A percentile compares a stretch with the other conserved stretches of the same genome.
These are phyloP conservation scores for Tuber melanosporum DNA, from an alignment of 495 filamentous ascomycete genomes.

Conservation along the genomic window DNA sequence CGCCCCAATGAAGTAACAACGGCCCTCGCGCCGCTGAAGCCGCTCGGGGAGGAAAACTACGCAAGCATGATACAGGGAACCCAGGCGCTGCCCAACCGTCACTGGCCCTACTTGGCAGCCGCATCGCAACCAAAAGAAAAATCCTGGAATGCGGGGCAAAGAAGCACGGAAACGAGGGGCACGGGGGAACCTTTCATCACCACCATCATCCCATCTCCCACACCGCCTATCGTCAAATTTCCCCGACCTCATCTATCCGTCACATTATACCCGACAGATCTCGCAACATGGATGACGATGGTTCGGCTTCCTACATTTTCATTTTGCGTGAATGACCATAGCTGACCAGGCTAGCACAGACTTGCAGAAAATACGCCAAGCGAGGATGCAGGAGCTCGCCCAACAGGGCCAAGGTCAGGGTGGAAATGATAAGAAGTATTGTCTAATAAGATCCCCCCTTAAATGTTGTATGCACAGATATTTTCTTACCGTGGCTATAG, in stretches of 20 bases:
- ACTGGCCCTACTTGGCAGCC: too few relatives aligned
- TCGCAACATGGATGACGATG: slow-evolving; percentile 35
- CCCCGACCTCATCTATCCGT: background rate
- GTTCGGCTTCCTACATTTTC: slow-evolving; percentile 16
- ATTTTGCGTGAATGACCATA: background rate
- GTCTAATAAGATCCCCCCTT: slow-evolving; percentile 3
- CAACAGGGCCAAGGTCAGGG: slow-evolving; percentile 28
- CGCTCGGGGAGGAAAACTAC: background rate
- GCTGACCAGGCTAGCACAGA: slow-evolving; percentile 17
- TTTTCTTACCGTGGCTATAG: slow-evolving; percentile 2
- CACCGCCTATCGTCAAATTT: background rate
- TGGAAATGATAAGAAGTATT: slow-evolving; percentile 29
- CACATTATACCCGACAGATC: background rate
- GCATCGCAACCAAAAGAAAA: background rate
- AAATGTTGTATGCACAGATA: background rate
- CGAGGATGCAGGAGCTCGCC: slow-evolving; percentile 35
- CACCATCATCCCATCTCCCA: background rate
- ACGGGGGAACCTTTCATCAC: slow-evolving; percentile 4
- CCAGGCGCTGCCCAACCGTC: background rate
- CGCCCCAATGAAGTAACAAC: background rate
- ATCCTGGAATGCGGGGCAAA: slow-evolving; percentile 17
- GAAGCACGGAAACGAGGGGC: slow-evolving; percentile 16
- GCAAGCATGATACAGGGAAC: background rate
- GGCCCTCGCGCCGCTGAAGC: background rate
- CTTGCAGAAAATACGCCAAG: slow-evolving; percentile 40